Conservation (phyloP, 441 rosid genomes). For the Daphne laureola region DNA sequence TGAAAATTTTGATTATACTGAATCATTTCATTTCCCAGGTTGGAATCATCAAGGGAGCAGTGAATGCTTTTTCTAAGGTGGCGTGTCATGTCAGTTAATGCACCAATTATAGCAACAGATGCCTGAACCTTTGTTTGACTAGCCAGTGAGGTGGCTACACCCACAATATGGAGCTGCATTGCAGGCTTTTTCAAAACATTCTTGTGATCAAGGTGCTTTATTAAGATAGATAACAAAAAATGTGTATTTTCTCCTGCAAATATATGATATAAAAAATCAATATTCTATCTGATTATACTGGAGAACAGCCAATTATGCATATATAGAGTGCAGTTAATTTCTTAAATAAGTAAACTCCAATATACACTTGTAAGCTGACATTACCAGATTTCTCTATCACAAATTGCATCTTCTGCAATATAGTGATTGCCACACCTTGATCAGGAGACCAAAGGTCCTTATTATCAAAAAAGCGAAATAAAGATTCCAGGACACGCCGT, state of each 20-base stretch:
- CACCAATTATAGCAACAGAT: constrained; percentile 69
- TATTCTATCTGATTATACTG: constrained; percentile 11
- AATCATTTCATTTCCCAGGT: constrained; percentile 51
- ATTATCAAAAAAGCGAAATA: constrained; percentile 52
- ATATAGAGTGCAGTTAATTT: constrained; percentile 6
- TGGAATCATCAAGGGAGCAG: constrained; percentile 48
- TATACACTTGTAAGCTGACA: constrained; percentile 3
- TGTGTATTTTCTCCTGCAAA: constrained; percentile 44
- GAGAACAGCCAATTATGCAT: neutral
- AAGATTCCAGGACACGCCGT: constrained; percentile 53
- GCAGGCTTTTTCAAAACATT: constrained; percentile 47
- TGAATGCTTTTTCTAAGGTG: constrained; percentile 75
- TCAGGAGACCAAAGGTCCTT: constrained; percentile 47
- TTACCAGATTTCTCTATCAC: constrained; percentile 51
- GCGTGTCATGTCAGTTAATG: constrained; percentile 73
- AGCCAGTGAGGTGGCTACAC: constrained; percentile 45
- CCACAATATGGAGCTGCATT: constrained; percentile 47
- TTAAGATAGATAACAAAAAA: constrained; percentile 42
- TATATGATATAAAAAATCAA: constrained; percentile 11
- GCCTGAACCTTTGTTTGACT: constrained; percentile 45
- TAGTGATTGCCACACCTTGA: constrained; percentile 47
- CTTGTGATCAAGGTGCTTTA: constrained; percentile 58
- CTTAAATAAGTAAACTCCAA: constrained; percentile 9
- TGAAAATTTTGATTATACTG: constrained; percentile 61
- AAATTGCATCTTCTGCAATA: constrained; percentile 48